phyloP scores from a whole-genome alignment of 148 eudicot genomes.

The Arbutus unedo region DNA sequence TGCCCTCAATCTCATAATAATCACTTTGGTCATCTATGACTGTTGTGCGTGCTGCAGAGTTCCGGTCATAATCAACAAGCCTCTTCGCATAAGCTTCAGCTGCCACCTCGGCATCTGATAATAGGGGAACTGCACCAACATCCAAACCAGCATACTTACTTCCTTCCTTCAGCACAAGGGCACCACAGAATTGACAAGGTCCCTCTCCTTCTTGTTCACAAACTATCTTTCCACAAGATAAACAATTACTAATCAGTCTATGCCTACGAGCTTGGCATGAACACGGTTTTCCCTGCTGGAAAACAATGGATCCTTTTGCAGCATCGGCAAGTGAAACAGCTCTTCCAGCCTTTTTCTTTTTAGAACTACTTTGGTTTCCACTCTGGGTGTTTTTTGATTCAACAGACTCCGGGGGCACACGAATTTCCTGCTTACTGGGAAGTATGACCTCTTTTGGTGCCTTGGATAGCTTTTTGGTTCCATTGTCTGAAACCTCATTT shows the following conservation, averaged over 20 bases:
- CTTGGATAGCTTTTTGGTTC: conserved; percentile 53
- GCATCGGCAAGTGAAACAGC: conserved; percentile 91
- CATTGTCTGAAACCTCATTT: conserved; percentile 40
- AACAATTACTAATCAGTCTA: conserved; percentile 82
- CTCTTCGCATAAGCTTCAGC: conserved; percentile 98
- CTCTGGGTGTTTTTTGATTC: conserved; percentile 29
- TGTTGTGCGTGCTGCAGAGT: conserved; percentile 95
- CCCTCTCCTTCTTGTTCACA: conserved; percentile 99
- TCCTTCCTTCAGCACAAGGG: conserved; percentile 89
- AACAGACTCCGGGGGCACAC: conserved; percentile 23
- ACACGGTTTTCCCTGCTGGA: conserved; percentile 92
- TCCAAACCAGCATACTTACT: conserved; percentile 93
- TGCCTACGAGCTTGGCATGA: conserved; percentile 96
- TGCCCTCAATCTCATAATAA: conserved; percentile 84
- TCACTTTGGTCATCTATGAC: conserved; percentile 99
- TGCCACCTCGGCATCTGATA: conserved; percentile 77
- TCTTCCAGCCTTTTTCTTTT: conserved; percentile 85
- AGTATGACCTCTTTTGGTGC: conserved; percentile 55
- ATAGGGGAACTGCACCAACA: conserved; percentile 41
- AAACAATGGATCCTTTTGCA: conserved; percentile 88
- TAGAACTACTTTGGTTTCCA: conserved; percentile 50
- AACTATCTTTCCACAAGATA: conserved; percentile 96
- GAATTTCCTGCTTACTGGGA: conserved; percentile 44
- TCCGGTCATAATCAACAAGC: conserved; percentile 94
- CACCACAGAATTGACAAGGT: conserved; percentile 91